Conservation (phyloP, 768 basidiomycete species). For the Coprinopsis sp. region DNA sequence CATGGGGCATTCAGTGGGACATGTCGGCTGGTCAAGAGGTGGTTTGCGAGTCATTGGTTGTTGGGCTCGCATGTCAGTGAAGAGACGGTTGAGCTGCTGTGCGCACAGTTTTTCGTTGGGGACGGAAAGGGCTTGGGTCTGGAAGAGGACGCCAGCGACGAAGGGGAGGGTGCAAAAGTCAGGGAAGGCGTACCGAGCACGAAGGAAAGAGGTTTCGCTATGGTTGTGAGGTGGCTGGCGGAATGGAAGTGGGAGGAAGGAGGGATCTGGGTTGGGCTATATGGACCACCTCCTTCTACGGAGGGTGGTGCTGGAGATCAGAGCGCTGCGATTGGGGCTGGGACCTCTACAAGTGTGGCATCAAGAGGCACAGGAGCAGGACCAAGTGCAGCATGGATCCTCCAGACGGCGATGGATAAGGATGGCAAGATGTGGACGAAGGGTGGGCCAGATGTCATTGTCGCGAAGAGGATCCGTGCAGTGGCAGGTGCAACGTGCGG, state of each 20-base stretch:
- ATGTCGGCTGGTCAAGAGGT: conserved; percentile 85
- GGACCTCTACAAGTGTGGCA: too few relatives aligned
- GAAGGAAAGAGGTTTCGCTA: conserved; percentile 77
- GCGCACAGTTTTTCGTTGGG: conserved; percentile 70
- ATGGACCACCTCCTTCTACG: conserved; percentile 29
- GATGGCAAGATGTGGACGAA: conserved; percentile 76
- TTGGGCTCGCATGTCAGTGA: conserved; percentile 66
- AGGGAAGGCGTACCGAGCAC: conserved; percentile 57
- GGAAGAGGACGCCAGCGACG: conserved; percentile 28
- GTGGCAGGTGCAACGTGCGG: conserved; percentile 74
- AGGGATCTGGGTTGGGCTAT: conserved; percentile 65
- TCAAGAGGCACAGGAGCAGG: too few relatives aligned
- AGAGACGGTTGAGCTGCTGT: conserved; percentile 83
- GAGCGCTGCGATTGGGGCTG: conserved; percentile 6
- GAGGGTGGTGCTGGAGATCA: conserved; percentile 22
- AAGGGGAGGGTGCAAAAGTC: conserved; percentile 24
- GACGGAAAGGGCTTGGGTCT: conserved; percentile 31
- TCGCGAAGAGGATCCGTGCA: conserved; percentile 66
- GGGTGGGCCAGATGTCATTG: conserved; percentile 58
- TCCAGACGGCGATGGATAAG: conserved; percentile 75
- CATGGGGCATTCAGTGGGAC: conserved; percentile 79
- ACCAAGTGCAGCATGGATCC: conserved; percentile 80
- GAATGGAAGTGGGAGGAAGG: conserved; percentile 83
- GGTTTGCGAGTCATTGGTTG: conserved; percentile 90
- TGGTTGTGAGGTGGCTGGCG: conserved; percentile 65